Conservation (phyloP, 1,139 yeast species). For the Pichiaceae sp. region DNA sequence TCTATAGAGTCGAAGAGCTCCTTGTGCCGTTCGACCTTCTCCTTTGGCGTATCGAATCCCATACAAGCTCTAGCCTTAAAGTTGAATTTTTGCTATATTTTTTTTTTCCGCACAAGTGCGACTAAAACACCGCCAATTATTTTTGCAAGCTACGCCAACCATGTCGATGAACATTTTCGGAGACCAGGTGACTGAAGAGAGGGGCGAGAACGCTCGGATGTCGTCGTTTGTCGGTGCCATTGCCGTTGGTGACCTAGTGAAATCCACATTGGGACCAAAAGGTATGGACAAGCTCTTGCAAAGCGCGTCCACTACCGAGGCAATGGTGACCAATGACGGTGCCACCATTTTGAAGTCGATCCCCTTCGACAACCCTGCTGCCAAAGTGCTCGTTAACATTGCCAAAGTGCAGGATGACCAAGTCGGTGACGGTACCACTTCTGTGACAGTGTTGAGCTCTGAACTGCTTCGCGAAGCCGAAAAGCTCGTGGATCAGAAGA, state of each 20-base stretch:
- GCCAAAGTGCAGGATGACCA: slow-evolving; percentile 98
- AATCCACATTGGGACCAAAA: slow-evolving; percentile 94
- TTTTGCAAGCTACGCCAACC: too few species aligned
- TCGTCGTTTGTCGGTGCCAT: slow-evolving; percentile 98
- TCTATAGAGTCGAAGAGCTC: slow-evolving; percentile 41
- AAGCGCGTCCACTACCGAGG: slow-evolving; percentile 69
- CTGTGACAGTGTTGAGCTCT: slow-evolving; percentile 91
- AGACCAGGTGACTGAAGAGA: slow-evolving; percentile 94
- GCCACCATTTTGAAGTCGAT: slow-evolving; percentile 93
- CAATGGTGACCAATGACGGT: slow-evolving; percentile 93
- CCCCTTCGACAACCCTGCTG: slow-evolving; percentile 97
- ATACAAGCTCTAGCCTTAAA: not conserved
- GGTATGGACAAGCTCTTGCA: slow-evolving; percentile 96
- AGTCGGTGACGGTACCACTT: slow-evolving; percentile 98
- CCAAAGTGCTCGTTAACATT: slow-evolving; percentile 90
- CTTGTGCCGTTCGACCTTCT: slow-evolving; percentile 20
- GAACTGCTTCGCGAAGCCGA: slow-evolving; percentile 95
- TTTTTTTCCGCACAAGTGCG: not conserved
- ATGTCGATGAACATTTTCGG: slow-evolving; percentile 89
- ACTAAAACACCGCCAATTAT: not conserved
- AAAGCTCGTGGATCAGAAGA: slow-evolving; percentile 80
- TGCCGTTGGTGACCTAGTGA: slow-evolving; percentile 96
- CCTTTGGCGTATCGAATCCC: slow-evolving; percentile 4
- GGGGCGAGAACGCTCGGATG: slow-evolving; percentile 96
- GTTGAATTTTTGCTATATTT: not conserved